A percentile compares a stretch with the other conserved stretches of the same genome.
phyloP scores from a whole-genome alignment of 768 basidiomycete species.

The Glaciozyma martinii region DNA sequence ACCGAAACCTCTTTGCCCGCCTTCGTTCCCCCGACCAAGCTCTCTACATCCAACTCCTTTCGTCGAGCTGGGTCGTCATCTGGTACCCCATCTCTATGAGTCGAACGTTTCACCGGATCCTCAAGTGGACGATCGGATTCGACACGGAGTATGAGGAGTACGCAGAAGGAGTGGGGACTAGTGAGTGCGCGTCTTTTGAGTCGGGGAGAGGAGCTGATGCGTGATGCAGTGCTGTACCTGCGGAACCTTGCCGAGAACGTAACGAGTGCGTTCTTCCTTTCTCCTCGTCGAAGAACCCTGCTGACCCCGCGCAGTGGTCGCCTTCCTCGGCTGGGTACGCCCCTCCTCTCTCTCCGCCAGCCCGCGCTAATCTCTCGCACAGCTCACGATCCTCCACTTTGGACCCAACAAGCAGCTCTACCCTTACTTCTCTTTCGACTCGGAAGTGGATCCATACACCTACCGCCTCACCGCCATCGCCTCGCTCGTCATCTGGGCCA shows the following conservation, averaged over 20 bases:
- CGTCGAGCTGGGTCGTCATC: constrained; percentile 38
- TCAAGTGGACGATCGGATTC: constrained; percentile 39
- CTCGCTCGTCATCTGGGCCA: constrained; percentile 41
- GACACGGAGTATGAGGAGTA: constrained; percentile 41
- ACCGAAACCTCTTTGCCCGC: constrained; percentile 39
- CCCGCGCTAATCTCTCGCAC: not conserved
- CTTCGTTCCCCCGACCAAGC: constrained; percentile 40
- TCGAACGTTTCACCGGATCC: constrained; percentile 36
- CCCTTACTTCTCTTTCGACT: constrained; percentile 43
- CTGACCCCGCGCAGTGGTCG: constrained; percentile 17
- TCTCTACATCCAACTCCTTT: constrained; percentile 41
- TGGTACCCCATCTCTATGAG: constrained; percentile 44
- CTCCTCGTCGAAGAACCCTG: not conserved
- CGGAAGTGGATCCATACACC: constrained; percentile 41
- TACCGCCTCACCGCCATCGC: constrained; percentile 43
- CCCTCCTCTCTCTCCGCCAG: not conserved
- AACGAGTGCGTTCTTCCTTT: constrained; percentile 37
- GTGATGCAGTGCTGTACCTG: constrained; percentile 38
- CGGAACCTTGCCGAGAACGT: constrained; percentile 44
- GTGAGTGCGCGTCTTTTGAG: constrained; percentile 7
- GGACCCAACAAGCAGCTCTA: constrained; percentile 43
- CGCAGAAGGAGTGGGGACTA: constrained; percentile 38
- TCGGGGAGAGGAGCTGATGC: not conserved
- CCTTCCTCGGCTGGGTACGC: constrained; percentile 38
- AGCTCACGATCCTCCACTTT: constrained; percentile 38